These are phyloP conservation scores for Plantago major DNA, from an alignment of 257 asterid species.

Conservation along the genomic window DNA sequence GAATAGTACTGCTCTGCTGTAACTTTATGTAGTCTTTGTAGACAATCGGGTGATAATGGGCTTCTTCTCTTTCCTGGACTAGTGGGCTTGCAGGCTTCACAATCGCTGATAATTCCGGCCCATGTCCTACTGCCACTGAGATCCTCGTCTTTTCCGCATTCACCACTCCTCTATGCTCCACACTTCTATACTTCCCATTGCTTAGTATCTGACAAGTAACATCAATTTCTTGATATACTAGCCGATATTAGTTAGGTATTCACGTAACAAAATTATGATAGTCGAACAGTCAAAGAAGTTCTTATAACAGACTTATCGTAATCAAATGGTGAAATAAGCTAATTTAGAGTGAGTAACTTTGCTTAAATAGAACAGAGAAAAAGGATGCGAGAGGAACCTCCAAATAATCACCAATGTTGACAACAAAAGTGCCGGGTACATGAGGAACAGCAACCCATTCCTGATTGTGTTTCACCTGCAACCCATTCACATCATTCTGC, in stretches of 20 bases:
- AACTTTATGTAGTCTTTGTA: conserved; percentile 35
- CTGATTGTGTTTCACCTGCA: conserved; percentile 44
- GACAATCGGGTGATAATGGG: conserved; percentile 25
- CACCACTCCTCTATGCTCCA: conserved; percentile 53
- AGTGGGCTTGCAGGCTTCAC: conserved; percentile 34
- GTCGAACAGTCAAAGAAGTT: too few species aligned
- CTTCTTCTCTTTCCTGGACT: conserved; percentile 9
- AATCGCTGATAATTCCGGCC: conserved; percentile 27
- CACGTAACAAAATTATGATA: too few species aligned
- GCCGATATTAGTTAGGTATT: neutral
- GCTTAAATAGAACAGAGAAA: too few species aligned
- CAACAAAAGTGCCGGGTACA: conserved; percentile 44
- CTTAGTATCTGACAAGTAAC: conserved; percentile 52
- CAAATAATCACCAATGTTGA: conserved; percentile 56
- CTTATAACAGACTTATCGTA: too few species aligned
- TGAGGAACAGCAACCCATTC: conserved; percentile 37
- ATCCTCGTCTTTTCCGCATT: conserved; percentile 34
- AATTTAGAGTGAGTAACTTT: too few species aligned
- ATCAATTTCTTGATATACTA: too few species aligned
- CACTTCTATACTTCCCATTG: conserved; percentile 57
- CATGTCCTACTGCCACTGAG: conserved; percentile 48
- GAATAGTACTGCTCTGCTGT: conserved; percentile 34
- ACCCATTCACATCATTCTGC: conserved; percentile 50
- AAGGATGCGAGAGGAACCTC: conserved; percentile 33
- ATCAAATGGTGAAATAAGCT: too few species aligned